Percentiles rank a stretch among this genome's conserved stretches.
These are phyloP conservation scores for Aegilops longissima DNA, from an alignment of 176 grass and related monocot genomes.

Conservation along the genomic window DNA sequence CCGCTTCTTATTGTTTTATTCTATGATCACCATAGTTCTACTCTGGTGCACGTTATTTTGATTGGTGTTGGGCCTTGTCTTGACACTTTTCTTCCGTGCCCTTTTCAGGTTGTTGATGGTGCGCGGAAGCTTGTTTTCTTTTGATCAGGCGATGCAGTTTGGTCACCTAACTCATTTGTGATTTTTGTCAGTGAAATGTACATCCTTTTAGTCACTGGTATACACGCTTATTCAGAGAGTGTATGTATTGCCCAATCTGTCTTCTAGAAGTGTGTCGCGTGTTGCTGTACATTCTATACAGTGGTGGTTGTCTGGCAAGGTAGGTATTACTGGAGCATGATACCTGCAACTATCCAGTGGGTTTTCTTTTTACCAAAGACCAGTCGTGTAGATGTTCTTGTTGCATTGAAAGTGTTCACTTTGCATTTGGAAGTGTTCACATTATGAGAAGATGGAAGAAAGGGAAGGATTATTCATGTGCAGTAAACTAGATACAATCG, in stretches of 20 bases:
- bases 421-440: too few relatives aligned
- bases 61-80: slow-evolving; percentile 4
- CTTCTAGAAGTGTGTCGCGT: neutral
- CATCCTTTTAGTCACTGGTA: slow-evolving; percentile 8
- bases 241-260: neutral
- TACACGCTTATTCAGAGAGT: slow-evolving; percentile 7
- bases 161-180: slow-evolving; percentile 10
- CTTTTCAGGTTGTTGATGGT: slow-evolving; percentile 17
- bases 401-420: too few relatives aligned
- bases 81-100: neutral
- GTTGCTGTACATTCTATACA: slow-evolving; percentile 9
- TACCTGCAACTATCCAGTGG: neutral
- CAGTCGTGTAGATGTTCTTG: neutral
- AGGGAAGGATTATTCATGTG: too few relatives aligned
- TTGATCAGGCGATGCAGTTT: neutral
- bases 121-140: neutral
- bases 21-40: neutral
- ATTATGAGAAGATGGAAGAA: too few relatives aligned
- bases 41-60: neutral
- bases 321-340: neutral
- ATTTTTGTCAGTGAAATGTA: slow-evolving; percentile 11
- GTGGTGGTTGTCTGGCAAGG: neutral
- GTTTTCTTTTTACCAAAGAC: neutral
- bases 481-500: too few relatives aligned
- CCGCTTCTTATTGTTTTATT: neutral